A percentile compares a stretch with the other conserved stretches of the same genome.
Evolutionary conservation across 1,139 yeast species (phyloP).

Genomic region (Magnusiomyces fungicola): DNA sequence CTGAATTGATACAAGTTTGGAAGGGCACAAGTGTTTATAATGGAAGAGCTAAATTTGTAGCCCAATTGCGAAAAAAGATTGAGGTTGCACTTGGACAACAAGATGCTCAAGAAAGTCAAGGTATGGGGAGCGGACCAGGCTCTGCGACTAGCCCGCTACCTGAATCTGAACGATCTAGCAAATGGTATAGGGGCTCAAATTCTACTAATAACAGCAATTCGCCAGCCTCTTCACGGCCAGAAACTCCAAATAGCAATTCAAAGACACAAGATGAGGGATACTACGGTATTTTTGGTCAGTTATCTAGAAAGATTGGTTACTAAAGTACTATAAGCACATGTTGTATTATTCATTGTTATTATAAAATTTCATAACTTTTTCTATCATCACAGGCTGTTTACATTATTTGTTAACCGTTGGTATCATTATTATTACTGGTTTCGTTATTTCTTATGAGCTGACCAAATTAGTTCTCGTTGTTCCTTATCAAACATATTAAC

Average conservation of each 20-base stretch:
- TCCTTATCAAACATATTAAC: slow-evolving; percentile 32
- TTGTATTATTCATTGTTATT: no score
- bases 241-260: not conserved
- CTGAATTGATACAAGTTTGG: slow-evolving; percentile 26
- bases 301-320: slow-evolving; percentile 21
- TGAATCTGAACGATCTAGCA: not conserved
- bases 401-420: not conserved
- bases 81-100: slow-evolving; percentile 18
- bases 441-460: slow-evolving; percentile 3
- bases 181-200: not conserved
- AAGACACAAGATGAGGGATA: slow-evolving; percentile 12
- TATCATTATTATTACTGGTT: not conserved
- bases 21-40: slow-evolving; percentile 26
- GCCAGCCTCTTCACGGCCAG: slow-evolving; percentile 5
- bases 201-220: slow-evolving; percentile 1
- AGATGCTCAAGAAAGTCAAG: slow-evolving; percentile 6
- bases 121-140: not conserved
- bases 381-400: not conserved
- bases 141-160: not conserved
- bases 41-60: slow-evolving; percentile 21
- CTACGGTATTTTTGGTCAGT: slow-evolving; percentile 20
- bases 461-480: slow-evolving; percentile 24
- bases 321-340: slow-evolving; percentile 1
- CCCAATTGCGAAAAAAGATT: slow-evolving; percentile 22
- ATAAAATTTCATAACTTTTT: no score